Evolutionary conservation across 2,329 filamentous ascomycete genomes (phyloP).

Genomic region (Sporothrix inflata): DNA sequence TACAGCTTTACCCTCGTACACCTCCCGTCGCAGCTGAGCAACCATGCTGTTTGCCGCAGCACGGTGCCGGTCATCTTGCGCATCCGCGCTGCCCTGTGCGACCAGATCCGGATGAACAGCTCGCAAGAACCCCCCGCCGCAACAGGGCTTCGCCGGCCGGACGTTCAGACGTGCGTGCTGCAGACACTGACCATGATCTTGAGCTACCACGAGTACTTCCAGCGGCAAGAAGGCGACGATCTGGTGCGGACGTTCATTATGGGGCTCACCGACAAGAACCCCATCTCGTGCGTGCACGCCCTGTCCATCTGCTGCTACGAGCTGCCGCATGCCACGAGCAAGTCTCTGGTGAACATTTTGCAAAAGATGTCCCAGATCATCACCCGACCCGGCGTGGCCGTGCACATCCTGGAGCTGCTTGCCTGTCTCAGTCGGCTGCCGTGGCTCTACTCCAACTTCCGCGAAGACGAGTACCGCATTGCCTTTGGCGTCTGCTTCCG

Average conservation of each 20-base stretch:
- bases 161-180: slow-evolving; percentile 87
- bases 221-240: slow-evolving; percentile 84
- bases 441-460: slow-evolving; percentile 83
- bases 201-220: slow-evolving; percentile 85
- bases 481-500: slow-evolving; percentile 95
- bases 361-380: slow-evolving; percentile 96
- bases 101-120: slow-evolving; percentile 75
- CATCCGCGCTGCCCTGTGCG: slow-evolving; percentile 75
- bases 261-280: slow-evolving; percentile 85
- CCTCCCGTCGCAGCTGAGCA: slow-evolving; percentile 83
- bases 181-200: slow-evolving; percentile 85
- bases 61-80: slow-evolving; percentile 75
- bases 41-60: slow-evolving; percentile 80
- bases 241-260: slow-evolving; percentile 84
- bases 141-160: slow-evolving; percentile 81
- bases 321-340: slow-evolving; percentile 82
- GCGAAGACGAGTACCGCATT: slow-evolving; percentile 88
- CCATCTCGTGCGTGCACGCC: slow-evolving; percentile 92
- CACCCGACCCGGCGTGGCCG: slow-evolving; percentile 85
- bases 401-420: slow-evolving; percentile 96
- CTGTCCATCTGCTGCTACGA: slow-evolving; percentile 95
- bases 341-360: slow-evolving; percentile 81
- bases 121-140: slow-evolving; percentile 80
- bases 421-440: slow-evolving; percentile 83
- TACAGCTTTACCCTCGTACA: slow-evolving; percentile 90